Evolutionary conservation across 352 stramenopile genomes (phyloP), one percentile per base, ranked within the genome.

Genomic region (Phytophthora rubi): DNA sequence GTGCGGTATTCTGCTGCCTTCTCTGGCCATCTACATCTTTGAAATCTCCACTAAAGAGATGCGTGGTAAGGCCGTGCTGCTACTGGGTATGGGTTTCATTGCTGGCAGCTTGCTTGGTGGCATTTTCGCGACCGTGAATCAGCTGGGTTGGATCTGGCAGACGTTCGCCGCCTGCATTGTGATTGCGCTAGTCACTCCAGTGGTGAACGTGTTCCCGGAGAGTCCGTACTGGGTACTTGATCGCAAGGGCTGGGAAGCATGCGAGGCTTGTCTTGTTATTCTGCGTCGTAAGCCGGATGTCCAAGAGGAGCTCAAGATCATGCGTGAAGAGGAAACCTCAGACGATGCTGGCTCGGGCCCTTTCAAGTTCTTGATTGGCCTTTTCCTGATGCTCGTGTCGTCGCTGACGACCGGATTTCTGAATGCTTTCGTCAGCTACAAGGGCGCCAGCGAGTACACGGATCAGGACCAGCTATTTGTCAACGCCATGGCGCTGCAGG

Each of bases 21-120:
- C 85, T 12, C 61, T 94, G 21, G 73, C 83, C 1, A 77, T 91
- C 48, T 94, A 94, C 75, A 91, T 91, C 55, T 94, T 73, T 54
- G 86, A 94, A 48, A 94, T 94, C 55, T 90, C 86, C 48, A 92
- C 86, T 15, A 83, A 82, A 56, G 86, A 94, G 3, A 85, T 93
- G 82, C 85, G 86, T 30, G 83, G 80, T 51, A 92, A 92, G 53
- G 79, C 82, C 18, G 80, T 94, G 28, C 67, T 94, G 45, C 49
- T 93, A 4, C 67, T 94, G 3, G 83, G 83, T 26, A 70, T 87
- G 9, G 86, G 86, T 12, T 90, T 91, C 51, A 77, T 91, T 28
- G 49, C 69, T n/a, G 86, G 86, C 33, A 83, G 65, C n/a, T 64
- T 94, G 35, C 49, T 86, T n/a, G 73, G 77, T 9, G 75, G 67